A percentile compares a stretch with the other conserved stretches of the same genome.
phyloP scores from a whole-genome alignment of 495 filamentous ascomycete genomes.

The Xylaria grammica region DNA sequence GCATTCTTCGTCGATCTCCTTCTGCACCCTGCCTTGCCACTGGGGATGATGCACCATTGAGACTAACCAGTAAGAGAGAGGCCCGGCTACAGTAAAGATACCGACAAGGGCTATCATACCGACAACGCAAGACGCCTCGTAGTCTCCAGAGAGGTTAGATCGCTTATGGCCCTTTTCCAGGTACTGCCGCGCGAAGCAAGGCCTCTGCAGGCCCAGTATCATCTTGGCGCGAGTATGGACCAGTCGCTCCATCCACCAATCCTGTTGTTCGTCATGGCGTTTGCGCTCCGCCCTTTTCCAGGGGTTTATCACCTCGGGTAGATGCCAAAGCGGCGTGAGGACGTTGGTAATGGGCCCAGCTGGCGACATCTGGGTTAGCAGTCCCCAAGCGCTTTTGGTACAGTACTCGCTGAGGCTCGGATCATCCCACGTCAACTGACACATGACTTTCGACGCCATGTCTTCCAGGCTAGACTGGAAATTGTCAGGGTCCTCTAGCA shows the following conservation, averaged over 20 bases:
- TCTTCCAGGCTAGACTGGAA: constrained; percentile 47
- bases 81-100: constrained; percentile 51
- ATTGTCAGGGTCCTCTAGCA: constrained; percentile 44
- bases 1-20: constrained; percentile 60
- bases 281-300: constrained; percentile 48
- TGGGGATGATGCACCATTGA: constrained; percentile 47
- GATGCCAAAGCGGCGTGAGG: constrained; percentile 47
- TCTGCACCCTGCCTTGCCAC: constrained; percentile 50
- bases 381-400: constrained; percentile 44
- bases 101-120: constrained; percentile 51
- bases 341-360: constrained; percentile 52
- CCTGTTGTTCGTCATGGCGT: constrained; percentile 47
- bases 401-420: constrained; percentile 40
- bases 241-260: constrained; percentile 45
- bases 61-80: constrained; percentile 48
- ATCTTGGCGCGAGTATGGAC: constrained; percentile 30
- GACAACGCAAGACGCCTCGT: constrained; percentile 46
- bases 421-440: constrained; percentile 48
- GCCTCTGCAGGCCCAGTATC: constrained; percentile 33
- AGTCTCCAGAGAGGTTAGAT: constrained; percentile 43
- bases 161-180: constrained; percentile 43
- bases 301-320: constrained; percentile 44
- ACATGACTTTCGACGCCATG: constrained; percentile 51
- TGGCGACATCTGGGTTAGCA: constrained; percentile 49
- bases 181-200: constrained; percentile 45